phyloP scores from a whole-genome alignment of 2,329 filamentous ascomycete genomes.

The Fusarium heterosporum region DNA sequence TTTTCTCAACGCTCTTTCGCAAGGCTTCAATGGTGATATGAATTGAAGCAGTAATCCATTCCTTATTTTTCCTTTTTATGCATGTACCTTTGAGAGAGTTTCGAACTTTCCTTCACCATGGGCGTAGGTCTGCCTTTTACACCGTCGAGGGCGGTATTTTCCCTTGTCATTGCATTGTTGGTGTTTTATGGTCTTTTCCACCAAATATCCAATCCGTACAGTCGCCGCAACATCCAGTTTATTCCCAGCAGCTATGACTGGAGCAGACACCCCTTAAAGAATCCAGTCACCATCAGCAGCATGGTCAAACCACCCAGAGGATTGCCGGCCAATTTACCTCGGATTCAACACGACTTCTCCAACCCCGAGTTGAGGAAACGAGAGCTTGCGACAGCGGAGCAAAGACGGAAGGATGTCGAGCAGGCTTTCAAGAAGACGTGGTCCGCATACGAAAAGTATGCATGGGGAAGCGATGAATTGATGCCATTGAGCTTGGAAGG shows the following conservation, averaged over 20 bases:
- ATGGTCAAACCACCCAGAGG: conserved; percentile 31
- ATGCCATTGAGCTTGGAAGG: conserved; percentile 62
- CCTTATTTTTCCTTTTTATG: conserved; percentile 5
- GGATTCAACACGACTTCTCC: conserved; percentile 42
- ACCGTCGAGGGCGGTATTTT: conserved; percentile 33
- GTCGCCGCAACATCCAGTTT: conserved; percentile 26
- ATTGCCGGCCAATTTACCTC: conserved; percentile 23
- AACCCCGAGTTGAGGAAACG: conserved; percentile 26
- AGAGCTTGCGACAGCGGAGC: conserved; percentile 8
- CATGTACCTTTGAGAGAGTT: not conserved
- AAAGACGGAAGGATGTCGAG: conserved; percentile 55
- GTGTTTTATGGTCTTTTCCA: conserved; percentile 35
- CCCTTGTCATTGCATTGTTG: conserved; percentile 28
- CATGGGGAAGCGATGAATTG: conserved; percentile 72
- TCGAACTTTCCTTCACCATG: conserved; percentile 19
- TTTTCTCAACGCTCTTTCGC: conserved; percentile 1
- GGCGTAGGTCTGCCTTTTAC: conserved; percentile 40
- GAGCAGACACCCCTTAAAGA: conserved; percentile 26
- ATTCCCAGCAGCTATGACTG: conserved; percentile 43
- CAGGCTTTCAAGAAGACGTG: conserved; percentile 65
- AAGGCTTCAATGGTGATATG: conserved; percentile 29
- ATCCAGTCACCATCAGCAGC: conserved; percentile 23
- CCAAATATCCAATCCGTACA: conserved; percentile 16
- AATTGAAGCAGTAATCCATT: conserved; percentile 7
- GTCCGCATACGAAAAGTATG: conserved; percentile 67